A percentile compares a stretch with the other conserved stretches of the same genome.
Evolutionary conservation across 176 grass and related monocot genomes (phyloP).

Genomic region (Tillandsia leiboldiana): DNA sequence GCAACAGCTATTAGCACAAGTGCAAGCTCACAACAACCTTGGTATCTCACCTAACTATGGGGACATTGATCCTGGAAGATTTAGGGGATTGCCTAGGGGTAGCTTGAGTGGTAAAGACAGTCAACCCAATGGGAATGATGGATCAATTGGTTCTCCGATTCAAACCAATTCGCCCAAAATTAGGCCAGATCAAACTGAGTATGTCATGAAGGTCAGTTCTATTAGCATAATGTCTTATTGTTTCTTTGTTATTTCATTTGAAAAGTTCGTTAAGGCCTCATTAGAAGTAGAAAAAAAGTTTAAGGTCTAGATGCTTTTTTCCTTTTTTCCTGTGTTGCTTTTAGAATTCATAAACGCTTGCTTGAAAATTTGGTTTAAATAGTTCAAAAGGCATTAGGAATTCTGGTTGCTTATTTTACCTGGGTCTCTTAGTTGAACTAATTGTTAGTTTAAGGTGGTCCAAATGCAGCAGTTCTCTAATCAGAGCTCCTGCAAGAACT

Average conservation of each 20-base stretch:
- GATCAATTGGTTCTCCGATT: conserved; percentile 68
- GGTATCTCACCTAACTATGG: conserved; percentile 22
- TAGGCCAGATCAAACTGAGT: conserved; percentile 46
- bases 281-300: no score
- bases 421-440: conserved; percentile 14
- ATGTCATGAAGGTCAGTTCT: conserved; percentile 53
- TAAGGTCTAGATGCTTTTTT: no score
- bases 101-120: conserved; percentile 44
- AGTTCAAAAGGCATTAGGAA: neutral
- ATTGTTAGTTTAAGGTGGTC: conserved; percentile 55
- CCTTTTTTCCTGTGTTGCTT: no score
- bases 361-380: neutral
- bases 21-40: conserved; percentile 53
- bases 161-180: conserved; percentile 71
- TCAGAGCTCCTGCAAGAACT: conserved; percentile 51
- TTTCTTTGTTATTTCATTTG: no score
- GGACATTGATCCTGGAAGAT: conserved; percentile 31
- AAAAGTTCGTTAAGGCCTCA: no score
- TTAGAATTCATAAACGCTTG: no score
- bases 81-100: conserved; percentile 48
- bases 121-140: conserved; percentile 40
- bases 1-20: conserved; percentile 68
- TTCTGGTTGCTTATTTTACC: neutral
- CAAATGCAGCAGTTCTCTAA: conserved; percentile 81
- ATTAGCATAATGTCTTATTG: neutral